A percentile compares a stretch with the other conserved stretches of the same genome.
Conservation (phyloP, 169 alveolate genomes). For the Plasmodium chabaudi region DNA sequence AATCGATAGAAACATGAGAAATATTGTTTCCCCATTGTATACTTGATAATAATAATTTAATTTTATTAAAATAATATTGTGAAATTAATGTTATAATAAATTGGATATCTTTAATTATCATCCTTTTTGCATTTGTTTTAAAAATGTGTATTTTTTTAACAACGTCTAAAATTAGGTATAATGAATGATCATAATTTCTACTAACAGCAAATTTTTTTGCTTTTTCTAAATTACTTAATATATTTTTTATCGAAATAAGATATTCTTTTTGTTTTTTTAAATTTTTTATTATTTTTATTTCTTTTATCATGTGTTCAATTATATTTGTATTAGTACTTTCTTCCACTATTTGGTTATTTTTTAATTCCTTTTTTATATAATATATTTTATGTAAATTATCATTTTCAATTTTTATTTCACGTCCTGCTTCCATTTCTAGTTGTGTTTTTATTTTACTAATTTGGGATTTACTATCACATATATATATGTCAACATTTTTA, state of each 20-base stretch:
- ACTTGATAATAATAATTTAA: constrained; percentile 40
- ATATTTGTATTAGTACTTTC: constrained; percentile 18
- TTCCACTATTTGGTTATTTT: constrained; percentile 13
- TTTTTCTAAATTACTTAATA: constrained; percentile 28
- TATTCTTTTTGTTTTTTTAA: constrained; percentile 52
- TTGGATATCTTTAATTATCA: constrained; percentile 39
- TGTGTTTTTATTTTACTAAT: constrained; percentile 18
- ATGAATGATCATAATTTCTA: constrained; percentile 50
- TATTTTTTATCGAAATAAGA: constrained; percentile 41
- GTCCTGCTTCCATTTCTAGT: constrained; percentile 19
- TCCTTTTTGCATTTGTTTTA: constrained; percentile 49
- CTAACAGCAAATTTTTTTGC: constrained; percentile 66
- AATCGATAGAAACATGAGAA: constrained; percentile 26
- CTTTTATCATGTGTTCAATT: constrained; percentile 50
- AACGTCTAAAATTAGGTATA: constrained; percentile 36
- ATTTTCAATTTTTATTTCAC: constrained; percentile 19
- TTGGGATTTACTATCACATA: constrained; percentile 10
- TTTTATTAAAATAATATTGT: constrained; percentile 42
- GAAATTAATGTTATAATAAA: constrained; percentile 39
- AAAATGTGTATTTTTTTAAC: constrained; percentile 26
- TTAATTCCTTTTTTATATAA: constrained; percentile 36
- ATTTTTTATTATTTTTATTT: constrained; percentile 52
- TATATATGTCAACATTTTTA: constrained; percentile 36
- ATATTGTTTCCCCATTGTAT: constrained; percentile 68
- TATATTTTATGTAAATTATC: constrained; percentile 4